Base-by-base conservation (phyloP, 352 stramenopile genomes). In the Phytophthora tubulina region DNA sequence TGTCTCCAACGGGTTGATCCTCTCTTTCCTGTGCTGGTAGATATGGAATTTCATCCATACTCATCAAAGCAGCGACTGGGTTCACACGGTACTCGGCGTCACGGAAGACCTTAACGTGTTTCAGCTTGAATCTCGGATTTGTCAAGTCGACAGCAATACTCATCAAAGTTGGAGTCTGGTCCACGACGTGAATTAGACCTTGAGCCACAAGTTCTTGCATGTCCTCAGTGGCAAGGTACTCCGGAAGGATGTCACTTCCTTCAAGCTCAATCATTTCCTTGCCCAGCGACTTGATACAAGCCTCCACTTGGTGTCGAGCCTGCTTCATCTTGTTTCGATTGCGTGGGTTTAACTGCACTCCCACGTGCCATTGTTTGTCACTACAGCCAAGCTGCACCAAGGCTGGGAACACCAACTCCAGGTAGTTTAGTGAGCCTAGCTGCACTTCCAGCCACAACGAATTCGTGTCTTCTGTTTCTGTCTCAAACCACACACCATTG, bases 381-480 rank as follows among this genome's bases (percentile, higher is more conserved):
- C 45, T 30, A 49, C 32, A 70, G 4, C 75, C 27, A 0, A 90
- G 48, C 42, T 90, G 76, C 33, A 55, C 71, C 27, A 88, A 15
- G 0, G 73, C 72, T 15, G 76, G 74, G 0, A 67, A 21, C 2
- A 79, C 27, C 32, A 85, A 46, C 0, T 82, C 63, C 5, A 59
- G 54, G 7, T 76, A 78, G 2, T 42, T 77, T 15, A 73, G 52
- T 3, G 55, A 61, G 5, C 63, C 63, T 14, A 92, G 15, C 14
- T 82, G 72, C 14, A 90, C 65, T 27, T 91, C 80, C 0, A 92
- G 66, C 75, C 78, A 90, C 49, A 82, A 39, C 10, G 67, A 39
- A 10, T 67, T 62, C 4, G 58, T 31, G 0, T 76, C 71, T 5
- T 74, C 30, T 1, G 60, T 69, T 38, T 85, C 67, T 0, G 57